Conservation (phyloP, 257 asterid species). For the Solanum microdontum region DNA sequence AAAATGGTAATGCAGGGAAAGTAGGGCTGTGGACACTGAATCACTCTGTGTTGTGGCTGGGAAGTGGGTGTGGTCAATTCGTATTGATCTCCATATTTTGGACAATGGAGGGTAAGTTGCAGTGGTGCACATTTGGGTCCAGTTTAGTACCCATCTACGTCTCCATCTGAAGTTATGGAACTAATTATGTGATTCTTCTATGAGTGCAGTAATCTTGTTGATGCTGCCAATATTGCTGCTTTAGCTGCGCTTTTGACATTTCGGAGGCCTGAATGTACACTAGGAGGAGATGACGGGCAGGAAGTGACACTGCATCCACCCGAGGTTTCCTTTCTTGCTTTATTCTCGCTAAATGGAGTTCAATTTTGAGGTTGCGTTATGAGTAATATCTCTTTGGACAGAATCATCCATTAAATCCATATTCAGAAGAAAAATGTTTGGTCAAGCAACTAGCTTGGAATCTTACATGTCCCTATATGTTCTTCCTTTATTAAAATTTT, state of each 20-base stretch:
- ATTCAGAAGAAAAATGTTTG: background rate
- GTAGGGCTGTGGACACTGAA: conserved; percentile 95
- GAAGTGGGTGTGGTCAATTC: conserved; percentile 93
- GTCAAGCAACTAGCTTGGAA: background rate
- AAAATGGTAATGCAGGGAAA: conserved; percentile 53
- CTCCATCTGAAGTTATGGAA: background rate
- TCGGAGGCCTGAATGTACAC: conserved; percentile 84
- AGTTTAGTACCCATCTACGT: background rate
- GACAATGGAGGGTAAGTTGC: conserved; percentile 89
- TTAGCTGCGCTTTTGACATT: conserved; percentile 85
- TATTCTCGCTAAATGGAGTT: background rate
- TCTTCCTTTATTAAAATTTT: background rate
- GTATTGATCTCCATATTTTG: conserved; percentile 76
- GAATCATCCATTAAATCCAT: background rate
- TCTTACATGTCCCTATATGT: background rate
- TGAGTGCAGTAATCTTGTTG: conserved; percentile 73
- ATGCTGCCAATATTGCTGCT: conserved; percentile 94
- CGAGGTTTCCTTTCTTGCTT: conserved; percentile 41
- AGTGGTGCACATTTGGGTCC: background rate
- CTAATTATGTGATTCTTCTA: background rate
- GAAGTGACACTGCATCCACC: conserved; percentile 71
- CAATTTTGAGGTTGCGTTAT: background rate
- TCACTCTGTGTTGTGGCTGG: conserved; percentile 91
- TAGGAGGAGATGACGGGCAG: conserved; percentile 80
- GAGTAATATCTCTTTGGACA: background rate